Percentiles rank a stretch among this genome's conserved stretches.
Conservation (phyloP, 352 stramenopile genomes). For the Phytophthora megakarya region DNA sequence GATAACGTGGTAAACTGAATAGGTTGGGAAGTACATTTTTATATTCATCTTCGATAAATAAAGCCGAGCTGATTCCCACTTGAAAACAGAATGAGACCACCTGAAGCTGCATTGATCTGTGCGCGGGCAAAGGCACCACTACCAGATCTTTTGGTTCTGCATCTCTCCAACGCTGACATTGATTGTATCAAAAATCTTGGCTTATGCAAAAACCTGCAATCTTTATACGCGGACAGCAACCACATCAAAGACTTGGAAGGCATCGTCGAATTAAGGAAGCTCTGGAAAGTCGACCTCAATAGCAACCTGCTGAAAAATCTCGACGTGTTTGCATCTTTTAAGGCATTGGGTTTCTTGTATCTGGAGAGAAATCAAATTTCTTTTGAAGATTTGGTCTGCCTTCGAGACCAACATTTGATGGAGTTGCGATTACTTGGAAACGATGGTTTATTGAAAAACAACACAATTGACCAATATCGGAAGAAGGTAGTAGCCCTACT, state of each 20-base stretch:
- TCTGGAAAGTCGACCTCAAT: conserved; percentile 65
- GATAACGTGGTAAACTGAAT: no score
- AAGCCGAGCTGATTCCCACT: conserved; percentile 5
- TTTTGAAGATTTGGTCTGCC: conserved; percentile 57
- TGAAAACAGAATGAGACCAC: conserved; percentile 44
- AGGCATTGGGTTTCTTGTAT: conserved; percentile 57
- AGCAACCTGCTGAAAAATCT: conserved; percentile 50
- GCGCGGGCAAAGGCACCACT: conserved; percentile 58
- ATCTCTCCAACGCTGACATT: conserved; percentile 58
- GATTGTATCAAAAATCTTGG: conserved; percentile 60
- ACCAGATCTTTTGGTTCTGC: conserved; percentile 46
- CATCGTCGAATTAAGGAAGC: conserved; percentile 38
- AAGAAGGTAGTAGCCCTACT: conserved; percentile 56
- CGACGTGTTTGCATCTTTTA: conserved; percentile 49
- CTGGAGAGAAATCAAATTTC: conserved; percentile 53
- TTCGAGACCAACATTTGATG: conserved; percentile 63
- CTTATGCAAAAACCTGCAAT: conserved; percentile 44
- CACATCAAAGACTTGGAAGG: conserved; percentile 49
- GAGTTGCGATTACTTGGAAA: conserved; percentile 57
- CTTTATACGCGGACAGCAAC: conserved; percentile 62
- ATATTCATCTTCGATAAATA: conserved; percentile 20
- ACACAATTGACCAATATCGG: conserved; percentile 35
- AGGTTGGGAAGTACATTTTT: no score
- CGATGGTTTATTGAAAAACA: conserved; percentile 26
- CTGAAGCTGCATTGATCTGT: conserved; percentile 51